Evolutionary conservation across 768 basidiomycete species (phyloP), one percentile per base, ranked within the genome.

Genomic region (Mycena vitilis): DNA sequence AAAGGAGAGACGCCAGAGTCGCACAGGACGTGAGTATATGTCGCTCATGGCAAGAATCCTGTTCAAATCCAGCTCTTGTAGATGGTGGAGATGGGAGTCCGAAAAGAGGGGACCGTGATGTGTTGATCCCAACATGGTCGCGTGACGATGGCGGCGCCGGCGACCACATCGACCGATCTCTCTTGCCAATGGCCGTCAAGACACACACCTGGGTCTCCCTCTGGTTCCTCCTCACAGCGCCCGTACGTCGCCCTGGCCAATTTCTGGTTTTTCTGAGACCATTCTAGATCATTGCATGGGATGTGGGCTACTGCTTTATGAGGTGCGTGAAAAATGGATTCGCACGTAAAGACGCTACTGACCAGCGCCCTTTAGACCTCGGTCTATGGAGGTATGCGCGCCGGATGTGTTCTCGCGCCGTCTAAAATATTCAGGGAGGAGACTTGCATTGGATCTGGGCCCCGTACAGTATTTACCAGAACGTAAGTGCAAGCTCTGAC

Each of bases 391-490:
- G 71, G 85, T 85, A 72, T 52, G 74, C 60, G 6, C 18, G 18
- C 44, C 16, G 16, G 15, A 45, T 16, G 44, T 45, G 44, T 45
- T 45, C 16, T 13, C 15, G 44, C 13, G 20, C 44, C 18, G 6
- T 16, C 44, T 20, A 45, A 20, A 45, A 45, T 45, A 45, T 45
- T 18, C 44, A 86, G 83, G 95, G 93, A 0, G 95, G 95, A 3
- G 94, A 96, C 78, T 82, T 96, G 53, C 92, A 95, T 73, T 96
- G 95, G 95, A 86, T 96, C 51, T 97, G 95, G 95, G 82, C 86
- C 66, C 94, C 94, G 2, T 96, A 96, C 75, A 86, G 83, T 30
- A 66, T 92, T 37, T 95, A 95, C 79, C 90, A 94, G 74, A 81
- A 90, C n/a, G 81, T 94, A 60, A 51, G 80, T 66, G 9, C 30